Base-by-base conservation (phyloP, 306 rosid genomes). In the Malus asiatica region DNA sequence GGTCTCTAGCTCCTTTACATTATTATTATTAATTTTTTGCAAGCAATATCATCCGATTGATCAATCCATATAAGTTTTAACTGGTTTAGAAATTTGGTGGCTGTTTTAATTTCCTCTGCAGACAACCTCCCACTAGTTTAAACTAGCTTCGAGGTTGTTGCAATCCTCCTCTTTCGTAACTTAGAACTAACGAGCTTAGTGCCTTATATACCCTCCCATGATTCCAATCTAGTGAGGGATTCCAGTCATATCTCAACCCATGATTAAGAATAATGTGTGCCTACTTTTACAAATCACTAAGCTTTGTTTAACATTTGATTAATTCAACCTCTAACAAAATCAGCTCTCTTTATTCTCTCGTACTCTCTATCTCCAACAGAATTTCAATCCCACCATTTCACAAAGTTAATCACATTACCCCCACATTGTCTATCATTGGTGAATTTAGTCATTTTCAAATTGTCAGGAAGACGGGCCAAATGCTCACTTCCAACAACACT, bases 41-140 rank as follows among this genome's bases (percentile, higher is more conserved):
- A 35, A 35, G 8, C 38, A 7, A 35, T 6, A 35, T 35, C 38
- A 35, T 6, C 38, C 8, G 8, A 35, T 35, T 35, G 38, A 35
- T 35, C 38, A 35, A 35, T 35, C 38, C 8, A 6, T 6, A 35
- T 5, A 35, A 35, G 38, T 35, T 35, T 35, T 35, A 35, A 35
- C 38, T 35, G 38, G 38, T 6, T 35, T 10, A 14, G 7, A 48
- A 4, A 46, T 23, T 20, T 51, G 42, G 53, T 53, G 15, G 59
- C 40, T 18, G 59, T 52, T 22, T 35, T 35, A 10, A 27, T 52
- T 32, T 58, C 14, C 22, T 14, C 16, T 80, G 93, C 92, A 89
- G 85, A 83, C 98, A 93, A 93, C 98, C 97, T 84, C 82, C 96
- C 98, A 90, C 98, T 93, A 93, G 98, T 93, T 88, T 91, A 84